Evolutionary conservation across 148 eudicot species (phyloP).

Genomic region (Chenopodium suecicum): DNA sequence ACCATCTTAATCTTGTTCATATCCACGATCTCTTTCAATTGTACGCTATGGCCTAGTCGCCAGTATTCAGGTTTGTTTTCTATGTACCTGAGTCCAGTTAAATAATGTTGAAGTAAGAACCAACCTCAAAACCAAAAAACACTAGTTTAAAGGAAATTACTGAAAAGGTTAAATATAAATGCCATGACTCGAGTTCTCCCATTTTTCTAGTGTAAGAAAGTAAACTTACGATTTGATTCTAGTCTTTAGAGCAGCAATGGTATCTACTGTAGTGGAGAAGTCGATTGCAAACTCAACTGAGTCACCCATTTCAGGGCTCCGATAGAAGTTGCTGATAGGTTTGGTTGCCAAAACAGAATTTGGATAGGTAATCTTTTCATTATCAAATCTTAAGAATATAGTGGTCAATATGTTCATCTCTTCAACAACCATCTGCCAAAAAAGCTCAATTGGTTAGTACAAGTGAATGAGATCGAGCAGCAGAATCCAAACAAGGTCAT

Average conservation of each 20-base stretch:
- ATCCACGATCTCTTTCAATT: conserved; percentile 64
- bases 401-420: conserved; percentile 95
- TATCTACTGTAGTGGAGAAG: conserved; percentile 64
- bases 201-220: background rate
- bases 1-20: conserved; percentile 74
- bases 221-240: conserved; percentile 51
- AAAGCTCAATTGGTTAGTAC: background rate
- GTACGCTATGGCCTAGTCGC: conserved; percentile 61
- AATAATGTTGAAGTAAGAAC: background rate
- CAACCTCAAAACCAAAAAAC: background rate
- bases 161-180: background rate
- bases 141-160: background rate
- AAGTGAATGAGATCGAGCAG: background rate
- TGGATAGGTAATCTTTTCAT: conserved; percentile 75
- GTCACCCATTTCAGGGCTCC: conserved; percentile 87
- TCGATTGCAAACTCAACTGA: conserved; percentile 71
- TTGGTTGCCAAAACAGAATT: conserved; percentile 68
- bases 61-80: conserved; percentile 82
- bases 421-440: conserved; percentile 72
- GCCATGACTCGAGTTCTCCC: background rate
- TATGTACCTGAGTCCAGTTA: conserved; percentile 50
- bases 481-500: background rate
- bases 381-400: conserved; percentile 68
- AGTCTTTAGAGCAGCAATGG: conserved; percentile 55
- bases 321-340: conserved; percentile 77